Base-by-base conservation (phyloP, 148 eudicot genomes). In the Simmondsia chinensis region DNA sequence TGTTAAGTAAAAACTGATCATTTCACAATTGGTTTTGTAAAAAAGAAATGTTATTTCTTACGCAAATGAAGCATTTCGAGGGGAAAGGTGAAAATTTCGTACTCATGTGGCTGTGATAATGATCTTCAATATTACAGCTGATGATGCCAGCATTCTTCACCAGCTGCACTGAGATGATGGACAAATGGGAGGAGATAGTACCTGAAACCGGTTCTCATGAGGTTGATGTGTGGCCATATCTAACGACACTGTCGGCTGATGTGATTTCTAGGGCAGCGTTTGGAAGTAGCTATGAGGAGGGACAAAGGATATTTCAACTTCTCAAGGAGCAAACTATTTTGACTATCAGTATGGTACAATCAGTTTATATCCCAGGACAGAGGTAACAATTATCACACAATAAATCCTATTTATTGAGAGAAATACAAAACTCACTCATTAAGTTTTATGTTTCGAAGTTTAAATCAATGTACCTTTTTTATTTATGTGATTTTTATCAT, bases 241-340 rank as follows among this genome's bases (percentile, higher is more conserved):
- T 52, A 16, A 10, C 3, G 8, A 39, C 23, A 8, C 17, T 52
- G 0, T 15, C 57, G 5, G 57, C 43, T 4, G 57, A 52, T 30
- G 35, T 30, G 18, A 52, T 52, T 13, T 52, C 57, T 10, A 27
- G 46, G 22, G 57, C 57, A 24, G 57, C 47, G 19, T 52, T 52
- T 11, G 37, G 46, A 25, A 24, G 56, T 18, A 22, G 22, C 15
- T 37, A 21, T 11, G 22, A 51, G n/a, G 25, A 51, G 38, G 56
- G 56, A 25, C 17, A 18, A 14, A 51, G 14, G 45, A 38, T 51
- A 8, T 36, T 51, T 9, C 20, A 51, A 3, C 56, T 51, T 16
- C 23, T 36, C 5, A 26, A 23, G 7, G 45, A 51, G 15, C 56
- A 36, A 25, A 9, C 6, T 28, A 7, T 9, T 9, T 15, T 10